Evolutionary conservation across 176 grass and related monocot genomes (phyloP).

Genomic region (Triticum turgidum): DNA sequence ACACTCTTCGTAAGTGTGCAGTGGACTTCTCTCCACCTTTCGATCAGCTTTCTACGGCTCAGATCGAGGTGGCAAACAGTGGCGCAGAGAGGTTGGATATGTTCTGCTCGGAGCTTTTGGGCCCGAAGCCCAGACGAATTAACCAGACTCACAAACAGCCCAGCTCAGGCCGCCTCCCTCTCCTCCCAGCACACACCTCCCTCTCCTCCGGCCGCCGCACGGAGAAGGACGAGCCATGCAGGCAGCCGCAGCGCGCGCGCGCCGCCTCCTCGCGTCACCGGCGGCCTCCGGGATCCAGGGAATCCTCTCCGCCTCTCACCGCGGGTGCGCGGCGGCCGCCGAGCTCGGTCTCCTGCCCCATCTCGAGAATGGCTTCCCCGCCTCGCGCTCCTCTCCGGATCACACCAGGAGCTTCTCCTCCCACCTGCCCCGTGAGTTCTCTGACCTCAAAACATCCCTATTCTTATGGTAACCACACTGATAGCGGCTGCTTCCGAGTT

Average conservation of each 20-base stretch:
- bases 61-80: neutral
- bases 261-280: slow-evolving; percentile 35
- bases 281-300: slow-evolving; percentile 23
- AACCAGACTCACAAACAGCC: slow-evolving; percentile 2
- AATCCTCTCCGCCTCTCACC: neutral
- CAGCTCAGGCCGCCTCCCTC: neutral
- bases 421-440: slow-evolving; percentile 11
- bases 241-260: slow-evolving; percentile 44
- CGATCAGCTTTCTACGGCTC: neutral
- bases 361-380: slow-evolving; percentile 14
- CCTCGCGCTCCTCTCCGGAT: slow-evolving; percentile 10
- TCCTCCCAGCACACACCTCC: no score
- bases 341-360: neutral
- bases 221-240: slow-evolving; percentile 32
- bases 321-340: neutral
- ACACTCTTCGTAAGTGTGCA: no score
- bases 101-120: neutral
- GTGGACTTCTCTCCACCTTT: neutral
- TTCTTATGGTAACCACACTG: neutral
- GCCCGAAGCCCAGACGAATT: neutral
- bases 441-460: neutral
- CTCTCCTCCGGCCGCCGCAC: slow-evolving; percentile 31
- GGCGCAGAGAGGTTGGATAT: neutral
- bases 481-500: neutral
- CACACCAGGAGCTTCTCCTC: slow-evolving; percentile 37